Base-by-base conservation (phyloP, 2,329 filamentous ascomycete species). In the Fusarium sp. region DNA sequence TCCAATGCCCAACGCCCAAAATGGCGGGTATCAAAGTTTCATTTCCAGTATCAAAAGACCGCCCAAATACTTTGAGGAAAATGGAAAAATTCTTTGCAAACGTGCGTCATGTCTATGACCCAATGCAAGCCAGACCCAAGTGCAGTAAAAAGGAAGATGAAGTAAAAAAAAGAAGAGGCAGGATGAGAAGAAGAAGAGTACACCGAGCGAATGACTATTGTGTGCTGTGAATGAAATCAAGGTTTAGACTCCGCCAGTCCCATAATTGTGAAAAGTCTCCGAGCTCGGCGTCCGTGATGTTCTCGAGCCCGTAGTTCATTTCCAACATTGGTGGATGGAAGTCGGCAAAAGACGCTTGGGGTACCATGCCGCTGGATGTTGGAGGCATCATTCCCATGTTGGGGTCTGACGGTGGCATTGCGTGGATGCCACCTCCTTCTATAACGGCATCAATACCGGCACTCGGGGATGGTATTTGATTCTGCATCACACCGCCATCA, bases 191-290 rank as follows among this genome's bases (percentile, higher is more conserved):
- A n/a, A 14, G 39, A 5, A 24, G 24, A 52, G 9, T 20, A 33
- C 41, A 16, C 1, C 10, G n/a, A 27, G 5, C 16, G 31, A 58
- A 27, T 13, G 35, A 3, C 58, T 76, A 75, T 50, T 56, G 68
- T 37, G 73, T 65, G 41, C 73, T 72, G 6, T 74, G 64, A 24
- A 78, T 78, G 37, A 78, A 78, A 52, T 76, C 73, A 60, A 78
- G 56, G 22, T 76, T 69, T 3, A 78, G 62, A 22, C 76, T 78
- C 13, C 69, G 68, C 76, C 76, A 78, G 13, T 78, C 75, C 76
- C 76, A 78, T 1, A 78, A 43, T 14, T 68, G 60, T 3, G 75
- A 71, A 37, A 78, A 78, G 24, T 78, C 75, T 11, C 76, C 76
- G 0, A 78, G 62, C 2, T 77, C 75, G 1, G 67, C 66, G 11